These are phyloP conservation scores for Lipomyces orientalis DNA, from an alignment of 805 yeast genomes.

Conservation along the genomic window DNA sequence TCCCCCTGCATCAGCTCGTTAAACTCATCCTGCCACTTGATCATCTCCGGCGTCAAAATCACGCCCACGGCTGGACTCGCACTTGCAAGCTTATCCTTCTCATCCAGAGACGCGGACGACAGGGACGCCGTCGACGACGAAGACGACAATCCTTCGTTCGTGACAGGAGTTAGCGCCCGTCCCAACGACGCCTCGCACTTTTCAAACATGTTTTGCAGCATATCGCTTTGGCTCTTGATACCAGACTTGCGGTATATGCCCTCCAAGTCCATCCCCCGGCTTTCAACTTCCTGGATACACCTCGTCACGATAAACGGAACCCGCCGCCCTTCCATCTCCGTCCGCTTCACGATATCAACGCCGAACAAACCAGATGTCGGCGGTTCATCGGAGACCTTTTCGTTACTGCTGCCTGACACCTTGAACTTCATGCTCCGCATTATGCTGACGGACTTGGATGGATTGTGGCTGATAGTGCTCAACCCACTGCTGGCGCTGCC, in stretches of 20 bases:
- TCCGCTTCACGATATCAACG: constrained; percentile 66
- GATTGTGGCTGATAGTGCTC: constrained; percentile 26
- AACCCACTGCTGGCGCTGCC: constrained; percentile 38
- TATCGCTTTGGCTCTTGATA: constrained; percentile 67
- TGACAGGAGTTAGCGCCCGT: constrained; percentile 3
- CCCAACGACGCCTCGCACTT: constrained; percentile 22
- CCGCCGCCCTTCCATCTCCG: constrained; percentile 61
- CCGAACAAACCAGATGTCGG: constrained; percentile 39
- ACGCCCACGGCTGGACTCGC: not conserved
- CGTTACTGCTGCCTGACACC: not conserved
- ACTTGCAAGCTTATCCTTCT: not conserved
- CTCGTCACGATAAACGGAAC: constrained; percentile 75
- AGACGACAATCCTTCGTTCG: constrained; percentile 1
- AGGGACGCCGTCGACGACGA: constrained; percentile 7
- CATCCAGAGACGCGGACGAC: constrained; percentile 5
- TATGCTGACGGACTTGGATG: constrained; percentile 3
- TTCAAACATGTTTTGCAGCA: constrained; percentile 51
- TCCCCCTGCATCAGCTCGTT: constrained; percentile 59
- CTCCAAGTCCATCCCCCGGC: constrained; percentile 73
- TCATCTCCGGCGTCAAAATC: constrained; percentile 9
- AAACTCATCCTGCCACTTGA: constrained; percentile 37
- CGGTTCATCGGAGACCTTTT: constrained; percentile 1
- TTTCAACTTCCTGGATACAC: constrained; percentile 79
- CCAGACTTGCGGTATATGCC: constrained; percentile 94
- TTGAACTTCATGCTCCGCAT: constrained; percentile 25